Evolutionary conservation across 1,284 basidiomycete genomes (phyloP), one percentile per base, ranked within the genome.

Genomic region (Chondrostereum purpureum): DNA sequence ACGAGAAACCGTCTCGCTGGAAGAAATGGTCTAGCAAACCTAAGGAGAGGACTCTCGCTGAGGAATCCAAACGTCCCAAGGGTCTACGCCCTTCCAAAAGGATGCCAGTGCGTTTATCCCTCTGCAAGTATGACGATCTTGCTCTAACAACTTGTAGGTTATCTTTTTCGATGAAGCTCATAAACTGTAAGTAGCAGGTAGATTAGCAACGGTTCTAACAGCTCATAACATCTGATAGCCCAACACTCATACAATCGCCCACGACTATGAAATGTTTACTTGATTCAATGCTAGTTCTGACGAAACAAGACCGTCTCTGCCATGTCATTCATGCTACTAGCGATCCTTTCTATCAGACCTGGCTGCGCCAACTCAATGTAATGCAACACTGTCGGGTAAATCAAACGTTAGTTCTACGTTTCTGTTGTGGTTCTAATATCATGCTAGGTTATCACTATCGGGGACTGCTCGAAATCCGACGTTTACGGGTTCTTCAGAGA

Each of bases 81-180:
- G 10, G 24, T n/a, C n/a, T 13, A 23, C 21, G 27, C 67, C 66
- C n/a, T 12, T 44, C 50, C 45, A 90, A 88, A 67, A 84, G 79
- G 62, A 80, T 87, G 59, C 87, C 86, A 0, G 83, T 75, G 50
- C 37, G 43, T 40, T 40, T 19, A 14, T 40, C 47, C 21, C 17
- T 27, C 14, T 13, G 10, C 11, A 39, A 17, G 19, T 42, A 37
- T 35, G 16, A 17, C 46, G 19, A 47, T 22, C 46, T 5, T 33
- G 23, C 38, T 44, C 13, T 42, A 38, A 27, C 49, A 17, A 16
- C 22, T 24, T 34, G 5, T 48, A 73, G 71, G 65, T 88, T 5
- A 74, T 90, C 47, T 84, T 89, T 58, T 78, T 91, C 48, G 88
- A 90, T 53, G 88, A 90, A 59, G 86, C 87, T 1, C 87, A 90